Percentiles rank a stretch among this genome's conserved stretches.
These are phyloP conservation scores for Colletotrichum sp. DNA, from an alignment of 2,329 filamentous ascomycete genomes.

Conservation along the genomic window DNA sequence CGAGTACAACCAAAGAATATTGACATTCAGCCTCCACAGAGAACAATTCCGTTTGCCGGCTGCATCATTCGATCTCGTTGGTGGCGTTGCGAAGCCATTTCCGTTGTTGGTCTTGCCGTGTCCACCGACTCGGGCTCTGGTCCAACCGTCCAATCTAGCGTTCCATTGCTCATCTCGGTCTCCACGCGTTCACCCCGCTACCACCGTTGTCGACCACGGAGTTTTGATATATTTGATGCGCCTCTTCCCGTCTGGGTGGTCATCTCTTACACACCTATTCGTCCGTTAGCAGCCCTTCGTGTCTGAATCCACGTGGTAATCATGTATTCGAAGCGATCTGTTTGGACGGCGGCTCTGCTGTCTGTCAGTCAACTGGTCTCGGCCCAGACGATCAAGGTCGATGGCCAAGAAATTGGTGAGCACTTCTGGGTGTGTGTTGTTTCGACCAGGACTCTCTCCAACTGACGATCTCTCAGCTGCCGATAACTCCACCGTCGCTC, in stretches of 20 bases:
- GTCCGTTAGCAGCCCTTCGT: background rate
- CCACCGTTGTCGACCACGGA: background rate
- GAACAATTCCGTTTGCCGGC: background rate
- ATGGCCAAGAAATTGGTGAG: slow-evolving; percentile 28
- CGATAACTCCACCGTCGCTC: slow-evolving; percentile 26
- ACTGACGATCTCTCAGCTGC: slow-evolving; percentile 17
- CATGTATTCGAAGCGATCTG: slow-evolving; percentile 15
- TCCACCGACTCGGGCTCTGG: background rate
- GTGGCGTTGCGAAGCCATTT: slow-evolving; percentile 2
- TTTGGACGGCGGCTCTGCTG: slow-evolving; percentile 17
- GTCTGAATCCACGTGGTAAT: slow-evolving; percentile 10
- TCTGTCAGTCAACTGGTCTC: background rate
- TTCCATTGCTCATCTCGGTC: slow-evolving; percentile 11
- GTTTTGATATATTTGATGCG: slow-evolving; percentile 8
- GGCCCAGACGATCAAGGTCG: slow-evolving; percentile 30
- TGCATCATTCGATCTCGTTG: background rate
- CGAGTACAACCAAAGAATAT: background rate
- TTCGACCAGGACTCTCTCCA: background rate
- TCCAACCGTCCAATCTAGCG: background rate
- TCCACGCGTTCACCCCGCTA: slow-evolving; percentile 2
- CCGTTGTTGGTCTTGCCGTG: background rate
- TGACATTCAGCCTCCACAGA: background rate
- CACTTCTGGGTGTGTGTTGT: background rate
- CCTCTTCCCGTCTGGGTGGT: background rate
- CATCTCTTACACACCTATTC: background rate